Percentiles rank a stretch among this genome's conserved stretches.
Conservation (phyloP, 108 stramenopile species). For the Stephanodiscus triporus region DNA sequence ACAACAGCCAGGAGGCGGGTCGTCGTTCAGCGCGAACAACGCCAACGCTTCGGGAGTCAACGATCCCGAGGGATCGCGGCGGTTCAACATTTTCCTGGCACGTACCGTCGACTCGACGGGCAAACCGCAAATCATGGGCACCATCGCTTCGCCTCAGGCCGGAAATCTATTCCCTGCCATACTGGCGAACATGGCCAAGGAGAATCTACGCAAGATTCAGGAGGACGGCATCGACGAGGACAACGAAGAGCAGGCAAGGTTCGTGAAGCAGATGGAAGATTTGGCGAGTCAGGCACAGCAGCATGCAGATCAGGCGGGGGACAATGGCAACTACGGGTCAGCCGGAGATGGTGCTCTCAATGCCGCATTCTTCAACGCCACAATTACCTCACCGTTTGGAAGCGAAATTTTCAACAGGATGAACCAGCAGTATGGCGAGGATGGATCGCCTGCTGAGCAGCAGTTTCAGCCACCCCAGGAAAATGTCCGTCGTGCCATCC, state of each 20-base stretch:
- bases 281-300: conserved; percentile 50
- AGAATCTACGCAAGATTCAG: conserved; percentile 56
- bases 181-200: conserved; percentile 77
- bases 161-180: conserved; percentile 90
- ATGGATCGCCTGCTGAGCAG: conserved; percentile 11
- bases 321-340: conserved; percentile 39
- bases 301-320: conserved; percentile 29
- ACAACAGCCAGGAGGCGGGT: conserved; percentile 32
- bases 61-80: conserved; percentile 85
- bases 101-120: conserved; percentile 70
- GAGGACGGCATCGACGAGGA: conserved; percentile 48
- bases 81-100: conserved; percentile 93
- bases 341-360: conserved; percentile 7
- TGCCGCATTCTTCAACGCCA: conserved; percentile 82
- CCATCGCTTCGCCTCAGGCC: conserved; percentile 87
- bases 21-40: conserved; percentile 74
- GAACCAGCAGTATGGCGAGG: conserved; percentile 16
- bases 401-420: conserved; percentile 41
- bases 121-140: conserved; percentile 82
- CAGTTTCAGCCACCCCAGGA: conserved; percentile 60
- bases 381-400: conserved; percentile 54
- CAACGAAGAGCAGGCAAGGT: conserved; percentile 50
- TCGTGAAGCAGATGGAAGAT: conserved; percentile 54
- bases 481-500: conserved; percentile 71
- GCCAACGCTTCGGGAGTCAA: conserved; percentile 85